Base-by-base conservation (phyloP, 805 yeast genomes). In the Lachancea nothofagi region DNA sequence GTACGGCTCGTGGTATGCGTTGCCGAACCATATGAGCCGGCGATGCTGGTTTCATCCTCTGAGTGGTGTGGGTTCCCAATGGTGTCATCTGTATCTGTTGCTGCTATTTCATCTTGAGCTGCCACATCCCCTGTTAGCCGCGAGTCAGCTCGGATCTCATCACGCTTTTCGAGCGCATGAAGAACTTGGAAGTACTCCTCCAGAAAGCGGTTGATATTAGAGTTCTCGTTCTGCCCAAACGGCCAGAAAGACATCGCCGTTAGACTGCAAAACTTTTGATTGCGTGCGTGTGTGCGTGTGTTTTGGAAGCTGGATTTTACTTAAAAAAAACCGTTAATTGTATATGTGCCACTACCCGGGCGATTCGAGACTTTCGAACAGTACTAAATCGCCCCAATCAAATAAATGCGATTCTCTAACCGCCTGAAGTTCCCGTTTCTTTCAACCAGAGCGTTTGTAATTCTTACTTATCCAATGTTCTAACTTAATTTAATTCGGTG, bases 231-330 rank as follows among this genome's bases (percentile, higher is more conserved):
- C 49, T 64, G 67, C 54, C 69, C 70, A 52, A 67, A 67, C 15
- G 71, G 71, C 73, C 73, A 69, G 47, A 63, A 62, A 14, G 73
- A 66, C 72, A 68, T 67, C 19, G 21, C 46, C 24, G 10, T 29
- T 18, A 24, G 12, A 7, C 23, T 38, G 27, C 32, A 27, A 28
- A 15, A n/a, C 13, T 23, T 18, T 25, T 15, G 10, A 4, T 3
- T 17, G 38, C 9, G 10, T 10, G n/a, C 17, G 15, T 12, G 8
- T n/a, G 28, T 9, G 18, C 15, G 19, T 15, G 13, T 28, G 15
- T 28, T 9, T 28, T 28, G 4, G 7, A 4, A 7, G n/a, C n/a
- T n/a, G n/a, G n/a, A n/a, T n/a, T n/a, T n/a, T n/a, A n/a, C n/a
- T n/a, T 10, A 23, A 9, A 28, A 28, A 29, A 29, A 14, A 17